phyloP scores from a whole-genome alignment of 2,329 filamentous ascomycete genomes.

The Verticillium nubilum region DNA sequence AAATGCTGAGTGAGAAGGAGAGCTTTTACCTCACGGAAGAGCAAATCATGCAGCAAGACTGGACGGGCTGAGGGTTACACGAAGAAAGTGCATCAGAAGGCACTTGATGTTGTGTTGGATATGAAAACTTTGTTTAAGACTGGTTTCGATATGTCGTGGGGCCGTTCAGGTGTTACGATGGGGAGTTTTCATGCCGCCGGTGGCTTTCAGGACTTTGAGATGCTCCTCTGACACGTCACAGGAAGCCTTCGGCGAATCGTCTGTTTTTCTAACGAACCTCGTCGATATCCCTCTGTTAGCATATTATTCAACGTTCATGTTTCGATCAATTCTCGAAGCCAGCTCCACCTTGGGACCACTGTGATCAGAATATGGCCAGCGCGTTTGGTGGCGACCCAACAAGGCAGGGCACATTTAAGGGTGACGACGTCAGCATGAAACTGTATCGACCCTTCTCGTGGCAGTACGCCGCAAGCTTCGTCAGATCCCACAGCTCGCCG shows the following conservation, averaged over 20 bases:
- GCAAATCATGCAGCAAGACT: slow-evolving; percentile 7
- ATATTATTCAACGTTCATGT: background rate
- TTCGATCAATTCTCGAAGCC: background rate
- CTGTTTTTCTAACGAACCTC: background rate
- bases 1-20: slow-evolving; percentile 25
- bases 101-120: background rate
- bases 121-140: background rate
- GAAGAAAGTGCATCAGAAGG: background rate
- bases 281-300: background rate
- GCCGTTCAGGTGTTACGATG: background rate
- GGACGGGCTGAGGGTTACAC: background rate
- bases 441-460: slow-evolving; percentile 46
- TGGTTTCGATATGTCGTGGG: background rate
- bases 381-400: slow-evolving; percentile 44
- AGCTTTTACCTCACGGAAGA: slow-evolving; percentile 28
- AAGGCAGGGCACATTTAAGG: slow-evolving; percentile 51
- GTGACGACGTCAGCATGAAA: slow-evolving; percentile 57
- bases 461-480: slow-evolving; percentile 46
- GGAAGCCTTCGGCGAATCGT: background rate
- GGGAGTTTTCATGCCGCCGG: background rate
- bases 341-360: background rate
- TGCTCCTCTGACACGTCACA: background rate
- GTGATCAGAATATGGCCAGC: slow-evolving; percentile 35
- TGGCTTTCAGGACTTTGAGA: background rate
- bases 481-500: slow-evolving; percentile 52